phyloP scores from a whole-genome alignment of 2,329 filamentous ascomycete species.

The Aureobasidium musti region DNA sequence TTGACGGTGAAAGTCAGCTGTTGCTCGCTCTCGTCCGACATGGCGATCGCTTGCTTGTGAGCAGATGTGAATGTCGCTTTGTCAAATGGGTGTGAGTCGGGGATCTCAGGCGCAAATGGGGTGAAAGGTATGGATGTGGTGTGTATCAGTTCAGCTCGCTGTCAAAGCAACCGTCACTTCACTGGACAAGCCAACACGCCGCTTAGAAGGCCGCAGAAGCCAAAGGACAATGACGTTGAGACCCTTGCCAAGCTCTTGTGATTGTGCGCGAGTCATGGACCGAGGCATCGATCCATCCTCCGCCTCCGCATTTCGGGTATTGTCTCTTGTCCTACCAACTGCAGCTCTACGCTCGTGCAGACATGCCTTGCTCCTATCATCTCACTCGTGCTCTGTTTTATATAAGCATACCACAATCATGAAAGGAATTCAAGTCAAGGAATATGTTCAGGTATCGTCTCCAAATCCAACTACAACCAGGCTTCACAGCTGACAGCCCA shows the following conservation, averaged over 20 bases:
- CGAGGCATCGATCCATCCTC: constrained; percentile 9
- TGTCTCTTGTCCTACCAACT: background rate
- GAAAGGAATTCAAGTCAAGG: constrained; percentile 36
- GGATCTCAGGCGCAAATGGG: background rate
- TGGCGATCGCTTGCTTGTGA: constrained; percentile 39
- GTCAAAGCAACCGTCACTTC: background rate
- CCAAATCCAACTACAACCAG: background rate
- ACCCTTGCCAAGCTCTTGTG: background rate
- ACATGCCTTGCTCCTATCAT: background rate
- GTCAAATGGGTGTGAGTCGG: background rate
- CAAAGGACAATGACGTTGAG: constrained; percentile 10
- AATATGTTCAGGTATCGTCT: constrained; percentile 35
- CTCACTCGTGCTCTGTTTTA: background rate
- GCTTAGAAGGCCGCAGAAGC: constrained; percentile 24
- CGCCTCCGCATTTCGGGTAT: constrained; percentile 24
- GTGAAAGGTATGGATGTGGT: background rate
- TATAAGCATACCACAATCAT: background rate
- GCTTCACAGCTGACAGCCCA: constrained; percentile 18
- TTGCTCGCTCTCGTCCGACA: constrained; percentile 67
- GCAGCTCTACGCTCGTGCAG: background rate
- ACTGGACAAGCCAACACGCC: background rate
- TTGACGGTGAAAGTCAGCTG: constrained; percentile 97
- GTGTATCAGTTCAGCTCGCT: constrained; percentile 4
- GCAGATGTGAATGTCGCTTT: background rate
- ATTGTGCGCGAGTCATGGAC: constrained; percentile 15